Evolutionary conservation across 75 land plant species (phyloP), one percentile per base, ranked within the genome.

Genomic region (Cupressus sempervirens): DNA sequence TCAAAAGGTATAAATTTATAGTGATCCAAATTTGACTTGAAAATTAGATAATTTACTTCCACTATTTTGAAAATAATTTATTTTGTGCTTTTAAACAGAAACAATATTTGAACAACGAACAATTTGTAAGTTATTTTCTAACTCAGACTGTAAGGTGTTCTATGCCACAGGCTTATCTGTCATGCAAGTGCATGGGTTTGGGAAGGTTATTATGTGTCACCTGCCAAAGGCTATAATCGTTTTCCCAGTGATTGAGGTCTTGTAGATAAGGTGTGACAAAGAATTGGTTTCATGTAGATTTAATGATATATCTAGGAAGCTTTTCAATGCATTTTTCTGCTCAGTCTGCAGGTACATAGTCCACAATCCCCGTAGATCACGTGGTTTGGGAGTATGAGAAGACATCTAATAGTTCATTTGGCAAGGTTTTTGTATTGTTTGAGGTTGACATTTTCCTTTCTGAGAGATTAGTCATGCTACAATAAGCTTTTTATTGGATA

Each of bases 1-100:
- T 65, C 38, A 84, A 70, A 84, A 84, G 84, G 84, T 84, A 70
- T n/a, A 8, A 43, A 26, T 10, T 10, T 23, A 12, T 79, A 45
- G n/a, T 36, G 5, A 40, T 20, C n/a, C 15, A 36, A 7, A 1
- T 36, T 15, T 15, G 41, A 35, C 41, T 18, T 43, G 41, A 16
- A 45, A 11, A 11, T 36, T 45, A 43, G 20, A 26, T 43, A 12
- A 20, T 79, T 79, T 76, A 20, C 11, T 45, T 79, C 26, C 30
- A n/a, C 52, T n/a, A 11, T 79, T 79, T 79, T 45, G 79, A 38
- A 36, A 79, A 45, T 43, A 26, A 26, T 43, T n/a, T 43, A 50
- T 43, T 20, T 45, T 41, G 11, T 38, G 2, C 23, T 45, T 79
- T 13, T 1, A 45, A n/a, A 43, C 6, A 41, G 81, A 79, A 36